Conservation (phyloP, 495 filamentous ascomycete species). For the Neurospora sp. region DNA sequence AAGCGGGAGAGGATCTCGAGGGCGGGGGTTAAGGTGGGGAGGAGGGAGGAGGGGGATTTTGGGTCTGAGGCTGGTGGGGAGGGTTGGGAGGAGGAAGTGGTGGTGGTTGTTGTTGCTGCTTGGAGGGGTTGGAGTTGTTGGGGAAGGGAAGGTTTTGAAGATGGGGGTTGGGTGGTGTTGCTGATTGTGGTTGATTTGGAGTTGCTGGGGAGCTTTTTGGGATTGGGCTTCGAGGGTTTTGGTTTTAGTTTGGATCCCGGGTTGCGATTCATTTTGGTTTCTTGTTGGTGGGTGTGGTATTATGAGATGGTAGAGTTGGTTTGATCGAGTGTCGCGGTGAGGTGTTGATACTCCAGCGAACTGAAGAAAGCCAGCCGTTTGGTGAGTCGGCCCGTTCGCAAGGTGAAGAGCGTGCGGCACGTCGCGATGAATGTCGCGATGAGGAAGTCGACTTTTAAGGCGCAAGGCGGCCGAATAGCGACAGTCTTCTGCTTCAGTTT, state of each 20-base stretch:
- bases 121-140: no score
- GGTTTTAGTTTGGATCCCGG: neutral
- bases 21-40: conserved; percentile 10
- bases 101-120: neutral
- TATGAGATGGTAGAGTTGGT: neutral
- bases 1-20: conserved; percentile 47
- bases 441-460: neutral
- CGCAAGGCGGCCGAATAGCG: neutral
- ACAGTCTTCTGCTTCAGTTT: neutral
- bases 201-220: neutral
- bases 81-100: neutral
- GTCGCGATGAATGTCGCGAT: neutral
- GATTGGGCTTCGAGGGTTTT: neutral
- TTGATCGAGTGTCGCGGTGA: neutral
- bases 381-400: neutral
- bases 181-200: neutral
- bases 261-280: neutral
- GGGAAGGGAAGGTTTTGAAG: no score
- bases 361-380: neutral
- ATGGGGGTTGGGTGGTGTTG: neutral
- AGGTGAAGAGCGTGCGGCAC: neutral
- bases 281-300: neutral
- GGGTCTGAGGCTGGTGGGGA: neutral
- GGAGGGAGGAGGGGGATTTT: neutral
- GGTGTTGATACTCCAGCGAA: neutral